Conservation (phyloP, 2,329 filamentous ascomycete species). For the Fusarium proliferatum region DNA sequence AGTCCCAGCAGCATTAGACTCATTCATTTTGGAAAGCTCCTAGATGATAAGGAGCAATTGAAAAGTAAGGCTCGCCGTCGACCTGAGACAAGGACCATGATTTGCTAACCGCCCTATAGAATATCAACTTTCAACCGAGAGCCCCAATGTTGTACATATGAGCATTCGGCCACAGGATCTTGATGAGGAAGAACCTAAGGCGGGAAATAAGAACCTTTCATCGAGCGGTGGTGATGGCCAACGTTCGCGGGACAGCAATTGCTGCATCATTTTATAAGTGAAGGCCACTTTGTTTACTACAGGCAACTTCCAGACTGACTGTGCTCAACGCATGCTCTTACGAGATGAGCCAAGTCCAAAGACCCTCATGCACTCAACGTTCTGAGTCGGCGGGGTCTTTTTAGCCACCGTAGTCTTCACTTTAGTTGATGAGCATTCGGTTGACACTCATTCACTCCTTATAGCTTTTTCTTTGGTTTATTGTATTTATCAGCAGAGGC, state of each 20-base stretch:
- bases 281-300: slow-evolving; percentile 1
- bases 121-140: slow-evolving; percentile 79
- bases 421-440: slow-evolving; percentile 1
- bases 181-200: slow-evolving; percentile 81
- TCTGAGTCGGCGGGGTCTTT: slow-evolving; percentile 6
- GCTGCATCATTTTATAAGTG: slow-evolving; percentile 64
- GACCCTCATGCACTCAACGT: slow-evolving; percentile 5
- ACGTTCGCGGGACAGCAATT: slow-evolving; percentile 56
- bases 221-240: slow-evolving; percentile 55
- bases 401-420: slow-evolving; percentile 3
- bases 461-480: slow-evolving; percentile 39
- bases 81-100: not conserved
- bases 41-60: slow-evolving; percentile 87
- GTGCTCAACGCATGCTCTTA: slow-evolving; percentile 1
- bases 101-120: slow-evolving; percentile 64
- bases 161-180: slow-evolving; percentile 88
- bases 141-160: slow-evolving; percentile 93
- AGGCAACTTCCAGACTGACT: slow-evolving; percentile 8
- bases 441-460: slow-evolving; percentile 30
- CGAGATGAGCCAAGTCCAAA: slow-evolving; percentile 11
- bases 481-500: slow-evolving; percentile 38
- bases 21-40: slow-evolving; percentile 89
- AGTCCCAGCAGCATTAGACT: slow-evolving; percentile 90
- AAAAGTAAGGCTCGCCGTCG: slow-evolving; percentile 71
- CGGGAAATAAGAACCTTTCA: slow-evolving; percentile 64